Evolutionary conservation across 345 rosid species (phyloP).

Genomic region (Eucalyptus caleyi): DNA sequence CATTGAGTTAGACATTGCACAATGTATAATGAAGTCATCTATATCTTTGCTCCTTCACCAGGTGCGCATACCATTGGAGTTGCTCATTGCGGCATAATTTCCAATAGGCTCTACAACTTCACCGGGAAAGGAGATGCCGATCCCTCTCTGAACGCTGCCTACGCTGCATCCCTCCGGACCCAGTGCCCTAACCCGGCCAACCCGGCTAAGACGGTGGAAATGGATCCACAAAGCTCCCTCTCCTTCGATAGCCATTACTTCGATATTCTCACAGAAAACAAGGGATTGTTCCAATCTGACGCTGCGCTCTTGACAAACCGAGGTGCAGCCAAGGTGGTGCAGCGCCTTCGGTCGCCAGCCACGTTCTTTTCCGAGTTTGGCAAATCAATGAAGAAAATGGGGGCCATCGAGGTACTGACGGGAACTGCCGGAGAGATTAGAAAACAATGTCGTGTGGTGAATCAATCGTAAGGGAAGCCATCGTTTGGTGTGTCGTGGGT

Average conservation of each 20-base stretch:
- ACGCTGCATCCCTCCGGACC: background rate
- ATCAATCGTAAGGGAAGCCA: background rate
- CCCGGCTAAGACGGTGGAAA: background rate
- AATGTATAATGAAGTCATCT: background rate
- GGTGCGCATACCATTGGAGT: background rate
- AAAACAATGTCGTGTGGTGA: background rate
- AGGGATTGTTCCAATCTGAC: constrained; percentile 16
- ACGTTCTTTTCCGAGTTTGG: background rate
- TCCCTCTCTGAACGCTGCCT: background rate
- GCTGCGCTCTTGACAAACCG: constrained; percentile 7
- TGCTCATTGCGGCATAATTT: background rate
- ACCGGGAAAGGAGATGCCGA: background rate
- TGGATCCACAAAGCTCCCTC: background rate
- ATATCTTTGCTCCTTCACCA: background rate
- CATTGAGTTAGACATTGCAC: background rate
- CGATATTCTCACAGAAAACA: constrained; percentile 1
- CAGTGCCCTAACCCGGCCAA: background rate
- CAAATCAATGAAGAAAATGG: background rate
- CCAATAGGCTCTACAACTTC: background rate
- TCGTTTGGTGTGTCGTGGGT: background rate
- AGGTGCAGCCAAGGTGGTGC: background rate
- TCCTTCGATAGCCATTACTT: constrained; percentile 12
- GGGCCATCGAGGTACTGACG: background rate
- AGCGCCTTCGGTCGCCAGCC: background rate
- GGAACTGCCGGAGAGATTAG: background rate